These are phyloP conservation scores for Cochlearia excelsa DNA, from an alignment of 345 rosid species.

Conservation along the genomic window DNA sequence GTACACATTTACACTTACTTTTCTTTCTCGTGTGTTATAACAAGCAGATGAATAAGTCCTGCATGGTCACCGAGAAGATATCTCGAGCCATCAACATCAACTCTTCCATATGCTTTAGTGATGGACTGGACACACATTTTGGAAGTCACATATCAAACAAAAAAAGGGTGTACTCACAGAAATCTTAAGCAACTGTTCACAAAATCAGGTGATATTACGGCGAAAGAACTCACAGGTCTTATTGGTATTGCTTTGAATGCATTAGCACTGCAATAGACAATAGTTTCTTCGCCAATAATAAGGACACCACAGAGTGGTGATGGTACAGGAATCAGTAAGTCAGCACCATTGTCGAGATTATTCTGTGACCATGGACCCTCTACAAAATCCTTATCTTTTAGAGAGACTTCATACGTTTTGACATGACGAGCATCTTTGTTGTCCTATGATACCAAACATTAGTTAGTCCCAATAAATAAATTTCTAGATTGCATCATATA, in stretches of 20 bases:
- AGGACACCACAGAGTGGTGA: slow-evolving; percentile 98
- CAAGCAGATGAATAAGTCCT: slow-evolving; percentile 88
- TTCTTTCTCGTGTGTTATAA: slow-evolving; percentile 96
- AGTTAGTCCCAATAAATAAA: slow-evolving; percentile 13
- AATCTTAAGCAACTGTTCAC: slow-evolving; percentile 4
- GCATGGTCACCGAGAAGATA: slow-evolving; percentile 96
- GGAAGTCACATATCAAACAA: slow-evolving; percentile 29
- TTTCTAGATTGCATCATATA: slow-evolving; percentile 2
- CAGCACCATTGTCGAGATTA: slow-evolving; percentile 93
- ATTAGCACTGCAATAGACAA: slow-evolving; percentile 91
- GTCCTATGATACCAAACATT: slow-evolving; percentile 52
- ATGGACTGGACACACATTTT: slow-evolving; percentile 54
- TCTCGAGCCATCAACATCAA: slow-evolving; percentile 97
- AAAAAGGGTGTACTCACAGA: slow-evolving; percentile 4
- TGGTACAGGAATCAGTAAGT: slow-evolving; percentile 89
- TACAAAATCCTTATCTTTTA: slow-evolving; percentile 94
- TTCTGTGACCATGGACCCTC: slow-evolving; percentile 98
- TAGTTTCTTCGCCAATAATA: slow-evolving; percentile 93
- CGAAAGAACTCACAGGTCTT: slow-evolving; percentile 63
- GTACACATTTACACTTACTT: slow-evolving; percentile 50
- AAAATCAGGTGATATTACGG: slow-evolving; percentile 6
- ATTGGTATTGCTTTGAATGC: slow-evolving; percentile 90
- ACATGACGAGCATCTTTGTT: slow-evolving; percentile 98
- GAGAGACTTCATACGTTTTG: slow-evolving; percentile 89
- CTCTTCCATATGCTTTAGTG: slow-evolving; percentile 95